Conservation (phyloP, 192 early-diverging fungal species). For the Podila clonocystis region DNA sequence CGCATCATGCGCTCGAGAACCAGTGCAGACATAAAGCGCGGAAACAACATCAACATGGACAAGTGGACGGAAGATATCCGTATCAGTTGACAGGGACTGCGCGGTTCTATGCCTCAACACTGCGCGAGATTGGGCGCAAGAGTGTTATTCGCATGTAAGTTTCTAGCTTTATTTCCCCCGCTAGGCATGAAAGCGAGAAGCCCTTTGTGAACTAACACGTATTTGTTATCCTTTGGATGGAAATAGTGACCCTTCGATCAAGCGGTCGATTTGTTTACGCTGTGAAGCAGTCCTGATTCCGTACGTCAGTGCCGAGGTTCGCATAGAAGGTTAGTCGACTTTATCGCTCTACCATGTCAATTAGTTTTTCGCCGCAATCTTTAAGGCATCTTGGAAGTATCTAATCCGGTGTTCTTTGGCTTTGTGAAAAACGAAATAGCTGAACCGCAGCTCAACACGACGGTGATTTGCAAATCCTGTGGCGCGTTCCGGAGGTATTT, state of each 20-base stretch:
- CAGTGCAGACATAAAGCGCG: neutral
- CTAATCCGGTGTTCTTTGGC: neutral
- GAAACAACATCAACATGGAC: neutral
- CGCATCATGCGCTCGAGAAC: constrained; percentile 15
- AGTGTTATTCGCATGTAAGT: constrained; percentile 65
- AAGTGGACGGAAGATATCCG: neutral
- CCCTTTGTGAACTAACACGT: no score
- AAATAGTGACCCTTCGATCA: constrained; percentile 67
- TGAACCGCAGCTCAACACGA: constrained; percentile 37
- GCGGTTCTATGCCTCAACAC: constrained; percentile 58
- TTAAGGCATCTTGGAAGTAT: no score
- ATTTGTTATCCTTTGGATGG: neutral
- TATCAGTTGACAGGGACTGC: constrained; percentile 25
- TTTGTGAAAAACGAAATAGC: constrained; percentile 25
- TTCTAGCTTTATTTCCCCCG: neutral
- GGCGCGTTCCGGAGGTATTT: constrained; percentile 46
- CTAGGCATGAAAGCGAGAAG: no score
- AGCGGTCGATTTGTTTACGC: constrained; percentile 63
- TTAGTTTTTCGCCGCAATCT: no score
- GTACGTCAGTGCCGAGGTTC: constrained; percentile 55
- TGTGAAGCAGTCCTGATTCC: constrained; percentile 66
- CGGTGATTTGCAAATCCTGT: constrained; percentile 52
- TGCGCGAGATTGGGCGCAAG: constrained; percentile 61
- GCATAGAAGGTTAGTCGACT: constrained; percentile 49
- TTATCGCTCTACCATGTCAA: neutral